Conservation (phyloP, 23 red algal species). For the Gracilaria gracilis region DNA sequence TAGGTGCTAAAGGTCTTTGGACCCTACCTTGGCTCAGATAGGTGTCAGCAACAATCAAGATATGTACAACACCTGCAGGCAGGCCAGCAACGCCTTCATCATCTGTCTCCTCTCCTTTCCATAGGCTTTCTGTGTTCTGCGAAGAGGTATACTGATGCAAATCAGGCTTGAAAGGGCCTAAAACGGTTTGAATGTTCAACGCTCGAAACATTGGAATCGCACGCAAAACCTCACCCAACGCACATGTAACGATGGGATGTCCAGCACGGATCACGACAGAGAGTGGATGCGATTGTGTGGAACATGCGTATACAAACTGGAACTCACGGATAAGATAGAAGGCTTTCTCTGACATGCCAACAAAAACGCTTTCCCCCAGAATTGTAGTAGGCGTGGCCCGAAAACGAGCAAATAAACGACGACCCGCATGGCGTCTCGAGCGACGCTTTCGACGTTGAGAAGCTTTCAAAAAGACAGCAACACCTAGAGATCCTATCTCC, state of each 20-base stretch:
- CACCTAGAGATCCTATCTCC: slow-evolving; percentile 47
- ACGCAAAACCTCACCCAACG: slow-evolving; percentile 48
- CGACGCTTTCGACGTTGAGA: slow-evolving; percentile 8
- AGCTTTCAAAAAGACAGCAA: slow-evolving; percentile 42
- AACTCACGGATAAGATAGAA: slow-evolving; percentile 59
- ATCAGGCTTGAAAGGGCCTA: slow-evolving; percentile 6
- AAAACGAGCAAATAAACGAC: not conserved
- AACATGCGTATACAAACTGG: slow-evolving; percentile 56
- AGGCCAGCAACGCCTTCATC: slow-evolving; percentile 59
- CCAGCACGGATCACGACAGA: slow-evolving; percentile 58
- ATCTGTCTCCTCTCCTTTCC: slow-evolving; percentile 71
- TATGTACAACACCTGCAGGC: slow-evolving; percentile 24
- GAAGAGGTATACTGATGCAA: not conserved
- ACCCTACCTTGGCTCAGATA: not conserved
- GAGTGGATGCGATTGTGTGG: slow-evolving; percentile 39
- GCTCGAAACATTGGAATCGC: slow-evolving; percentile 48
- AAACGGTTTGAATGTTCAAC: slow-evolving; percentile 29
- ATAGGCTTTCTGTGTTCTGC: not conserved
- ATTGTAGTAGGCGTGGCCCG: not conserved
- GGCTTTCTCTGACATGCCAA: slow-evolving; percentile 54
- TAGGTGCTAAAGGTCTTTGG: slow-evolving; percentile 44
- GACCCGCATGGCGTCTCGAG: not conserved
- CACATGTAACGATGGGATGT: slow-evolving; percentile 41
- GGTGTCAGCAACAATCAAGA: slow-evolving; percentile 60
- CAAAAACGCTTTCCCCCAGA: not conserved